Conservation (phyloP, 1,284 basidiomycete genomes). For the Trichosporon sp. region DNA sequence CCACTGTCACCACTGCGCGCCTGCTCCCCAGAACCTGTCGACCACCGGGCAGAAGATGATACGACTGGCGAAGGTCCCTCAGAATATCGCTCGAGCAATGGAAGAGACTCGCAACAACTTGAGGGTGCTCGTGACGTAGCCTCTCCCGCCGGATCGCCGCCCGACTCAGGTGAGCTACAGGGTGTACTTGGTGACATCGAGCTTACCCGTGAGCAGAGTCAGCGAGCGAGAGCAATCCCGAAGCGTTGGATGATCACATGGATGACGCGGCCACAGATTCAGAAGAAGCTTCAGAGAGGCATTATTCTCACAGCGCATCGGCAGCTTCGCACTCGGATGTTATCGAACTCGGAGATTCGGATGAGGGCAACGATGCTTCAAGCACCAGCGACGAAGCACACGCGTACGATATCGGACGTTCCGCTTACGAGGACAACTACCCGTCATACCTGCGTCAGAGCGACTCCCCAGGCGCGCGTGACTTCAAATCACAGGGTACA, state of each 20-base stretch:
- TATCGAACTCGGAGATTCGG: neutral
- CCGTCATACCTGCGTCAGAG: neutral
- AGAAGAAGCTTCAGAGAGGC: neutral
- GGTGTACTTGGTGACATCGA: neutral
- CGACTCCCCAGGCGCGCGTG: neutral
- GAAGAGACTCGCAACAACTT: no score
- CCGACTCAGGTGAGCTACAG: neutral
- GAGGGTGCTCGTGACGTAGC: no score
- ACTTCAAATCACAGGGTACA: no score
- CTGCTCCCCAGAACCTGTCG: neutral
- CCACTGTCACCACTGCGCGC: conserved; percentile 6
- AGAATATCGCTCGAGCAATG: neutral
- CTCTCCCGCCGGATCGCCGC: no score
- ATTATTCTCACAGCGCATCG: neutral
- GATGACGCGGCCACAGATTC: neutral
- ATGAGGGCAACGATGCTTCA: neutral
- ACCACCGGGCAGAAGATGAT: neutral
- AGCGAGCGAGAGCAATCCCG: no score
- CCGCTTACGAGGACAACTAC: neutral
- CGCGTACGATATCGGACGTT: no score
- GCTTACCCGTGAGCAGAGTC: neutral
- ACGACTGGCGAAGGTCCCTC: neutral
- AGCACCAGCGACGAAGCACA: neutral
- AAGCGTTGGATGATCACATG: neutral
- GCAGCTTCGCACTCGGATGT: neutral